Conservation (phyloP, 2,329 filamentous ascomycete genomes). For the Nannizziopsis barbatae region DNA sequence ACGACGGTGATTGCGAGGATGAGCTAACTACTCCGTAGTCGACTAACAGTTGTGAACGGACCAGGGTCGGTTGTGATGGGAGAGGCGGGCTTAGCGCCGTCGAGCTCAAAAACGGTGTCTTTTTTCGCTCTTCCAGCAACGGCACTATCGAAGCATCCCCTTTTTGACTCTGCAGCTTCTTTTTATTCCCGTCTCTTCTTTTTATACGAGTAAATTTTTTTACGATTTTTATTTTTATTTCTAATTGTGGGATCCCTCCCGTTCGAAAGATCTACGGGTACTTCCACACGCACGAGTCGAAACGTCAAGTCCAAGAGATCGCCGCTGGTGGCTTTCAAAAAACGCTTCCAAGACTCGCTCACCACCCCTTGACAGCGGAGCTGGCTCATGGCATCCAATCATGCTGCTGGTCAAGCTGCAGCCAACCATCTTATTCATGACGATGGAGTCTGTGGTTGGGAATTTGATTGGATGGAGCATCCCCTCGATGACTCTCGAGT, state of each 20-base stretch:
- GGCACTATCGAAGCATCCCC: no score
- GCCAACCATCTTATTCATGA: background rate
- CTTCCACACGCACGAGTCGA: no score
- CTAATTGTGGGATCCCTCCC: no score
- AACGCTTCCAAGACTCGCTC: background rate
- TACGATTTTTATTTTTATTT: no score
- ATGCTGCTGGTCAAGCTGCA: background rate
- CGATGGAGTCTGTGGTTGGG: background rate
- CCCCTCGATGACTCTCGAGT: background rate
- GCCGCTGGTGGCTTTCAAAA: background rate
- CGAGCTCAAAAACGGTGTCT: background rate
- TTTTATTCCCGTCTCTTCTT: no score
- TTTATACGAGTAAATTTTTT: no score
- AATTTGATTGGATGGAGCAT: background rate
- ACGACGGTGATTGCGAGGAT: background rate
- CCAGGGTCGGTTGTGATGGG: background rate
- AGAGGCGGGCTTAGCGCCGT: background rate
- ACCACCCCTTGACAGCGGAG: background rate
- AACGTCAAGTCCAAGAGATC: no score
- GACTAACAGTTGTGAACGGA: no score
- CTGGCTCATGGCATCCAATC: slow-evolving; percentile 3
- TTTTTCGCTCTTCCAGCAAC: no score
- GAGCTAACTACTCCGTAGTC: no score
- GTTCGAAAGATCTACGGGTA: no score
- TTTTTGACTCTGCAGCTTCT: no score